These are phyloP conservation scores for Elymus sibiricus DNA, from an alignment of 176 grass and related monocot genomes.

Conservation along the genomic window DNA sequence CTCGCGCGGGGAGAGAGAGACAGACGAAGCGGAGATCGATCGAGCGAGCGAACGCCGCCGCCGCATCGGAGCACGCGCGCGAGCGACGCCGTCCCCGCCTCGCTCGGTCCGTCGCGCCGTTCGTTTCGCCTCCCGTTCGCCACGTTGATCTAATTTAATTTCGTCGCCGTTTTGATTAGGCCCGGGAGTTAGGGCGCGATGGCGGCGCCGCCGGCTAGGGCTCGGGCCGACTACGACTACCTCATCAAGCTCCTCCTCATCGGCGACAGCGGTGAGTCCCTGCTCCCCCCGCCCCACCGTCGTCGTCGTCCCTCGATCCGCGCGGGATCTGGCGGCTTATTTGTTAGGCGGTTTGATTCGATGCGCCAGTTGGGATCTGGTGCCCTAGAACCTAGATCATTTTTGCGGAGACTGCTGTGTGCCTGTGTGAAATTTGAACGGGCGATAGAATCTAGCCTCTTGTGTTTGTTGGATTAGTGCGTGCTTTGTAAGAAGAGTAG, in stretches of 20 bases:
- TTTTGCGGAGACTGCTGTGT: background rate
- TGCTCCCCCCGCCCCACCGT: too few species aligned
- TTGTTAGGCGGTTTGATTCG: background rate
- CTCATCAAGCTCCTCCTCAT: conserved; percentile 64
- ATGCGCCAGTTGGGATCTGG: conserved; percentile 9
- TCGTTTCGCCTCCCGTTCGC: background rate
- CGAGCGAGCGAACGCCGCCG: background rate
- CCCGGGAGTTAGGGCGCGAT: conserved; percentile 30
- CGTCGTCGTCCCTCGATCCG: background rate
- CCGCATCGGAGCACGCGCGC: background rate
- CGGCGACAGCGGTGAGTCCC: conserved; percentile 55
- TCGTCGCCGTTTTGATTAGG: background rate
- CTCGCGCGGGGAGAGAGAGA: conserved; percentile 9
- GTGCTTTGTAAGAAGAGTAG: background rate
- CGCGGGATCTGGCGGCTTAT: conserved; percentile 25
- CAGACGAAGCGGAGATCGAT: background rate
- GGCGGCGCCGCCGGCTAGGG: conserved; percentile 55
- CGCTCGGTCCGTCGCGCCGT: background rate
- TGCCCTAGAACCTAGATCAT: background rate
- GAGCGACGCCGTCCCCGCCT: background rate
- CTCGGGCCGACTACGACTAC: conserved; percentile 60
- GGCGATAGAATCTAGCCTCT: background rate
- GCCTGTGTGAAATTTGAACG: background rate
- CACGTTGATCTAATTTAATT: conserved; percentile 14
- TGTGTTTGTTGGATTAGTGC: background rate